Base-by-base conservation (phyloP, 352 stramenopile genomes). In the Phytophthora sp. region DNA sequence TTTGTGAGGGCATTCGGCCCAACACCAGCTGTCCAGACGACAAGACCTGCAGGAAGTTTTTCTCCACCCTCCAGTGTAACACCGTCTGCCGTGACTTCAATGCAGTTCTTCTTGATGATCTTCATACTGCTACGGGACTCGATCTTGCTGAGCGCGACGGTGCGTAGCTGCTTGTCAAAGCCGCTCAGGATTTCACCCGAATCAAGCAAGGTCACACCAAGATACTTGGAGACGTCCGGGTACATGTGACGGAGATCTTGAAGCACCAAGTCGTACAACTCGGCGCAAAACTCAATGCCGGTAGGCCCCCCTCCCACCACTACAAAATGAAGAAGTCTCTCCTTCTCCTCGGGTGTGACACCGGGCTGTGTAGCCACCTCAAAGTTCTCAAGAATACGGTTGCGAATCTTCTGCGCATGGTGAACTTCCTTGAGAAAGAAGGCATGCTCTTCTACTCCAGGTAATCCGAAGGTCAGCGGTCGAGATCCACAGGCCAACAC, bases 401-500 rank as follows among this genome's bases (percentile, higher is more conserved):
- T 84, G 41, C 84, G 82, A 37, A 93, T 90, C 30, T 73, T 80
- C 37, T 96, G 77, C 3, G 96, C 95, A 76, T 99, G 95, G 53
- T 96, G 80, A 13, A 99, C 72, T 65, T 99, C 89, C 72, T 99
- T 99, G 2, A 99, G 77, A 74, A 99, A 99, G 64, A 96, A 98
- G 5, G 98, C 91, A 46, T 96, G 84, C 38, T 97, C 82, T 51
- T 95, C 78, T 5, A 98, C 90, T 13, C 89, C 91, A 0, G 83
- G 77, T 15, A 97, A 81, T 1, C 86, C 87, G 72, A 99, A 99
- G 8, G 95, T 99, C 67, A 98, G 97, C 21, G 94, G 97, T 34
- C 96, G 91, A 10, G 91, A 89, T 5, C 97, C 97, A 27, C 84
- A 94, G 6, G 94, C 91, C 30, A 99, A 62, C 43, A 98, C 82